A percentile compares a stretch with the other conserved stretches of the same genome.
phyloP scores from a whole-genome alignment of 257 asterid species.

The Ehretia macrophylla region DNA sequence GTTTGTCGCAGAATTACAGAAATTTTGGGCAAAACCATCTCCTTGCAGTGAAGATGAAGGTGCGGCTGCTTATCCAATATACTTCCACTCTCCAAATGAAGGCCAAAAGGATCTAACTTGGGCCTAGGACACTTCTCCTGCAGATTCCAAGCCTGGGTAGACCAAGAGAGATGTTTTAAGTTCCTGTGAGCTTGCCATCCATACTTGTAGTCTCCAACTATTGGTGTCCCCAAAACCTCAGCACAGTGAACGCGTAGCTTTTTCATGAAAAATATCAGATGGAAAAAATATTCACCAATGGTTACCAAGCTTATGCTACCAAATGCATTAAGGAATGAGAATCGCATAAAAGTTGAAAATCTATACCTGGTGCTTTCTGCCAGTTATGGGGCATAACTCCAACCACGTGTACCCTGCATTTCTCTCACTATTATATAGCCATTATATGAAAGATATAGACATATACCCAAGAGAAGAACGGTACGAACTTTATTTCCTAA shows the following conservation, averaged over 20 bases:
- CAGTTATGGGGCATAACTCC: conserved; percentile 82
- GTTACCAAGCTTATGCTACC: not conserved
- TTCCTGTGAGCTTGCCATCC: conserved; percentile 92
- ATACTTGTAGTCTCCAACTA: conserved; percentile 89
- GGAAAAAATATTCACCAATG: conserved; percentile 1
- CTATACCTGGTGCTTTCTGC: conserved; percentile 92
- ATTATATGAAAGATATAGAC: not conserved
- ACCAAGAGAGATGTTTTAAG: conserved; percentile 29
- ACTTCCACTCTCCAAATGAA: conserved; percentile 56
- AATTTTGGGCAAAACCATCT: conserved; percentile 68
- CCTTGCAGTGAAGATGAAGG: conserved; percentile 92
- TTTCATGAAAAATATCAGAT: conserved; percentile 11
- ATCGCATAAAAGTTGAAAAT: not conserved
- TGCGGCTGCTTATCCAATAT: conserved; percentile 51
- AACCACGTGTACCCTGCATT: conserved; percentile 85
- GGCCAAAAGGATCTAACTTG: conserved; percentile 27
- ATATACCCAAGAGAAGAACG: not conserved
- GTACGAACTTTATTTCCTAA: no score
- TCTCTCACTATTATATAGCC: conserved; percentile 9
- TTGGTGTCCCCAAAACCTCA: conserved; percentile 94
- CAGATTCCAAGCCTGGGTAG: conserved; percentile 17
- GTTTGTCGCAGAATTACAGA: conserved; percentile 42
- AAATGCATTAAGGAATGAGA: not conserved
- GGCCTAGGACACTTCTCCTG: conserved; percentile 18
- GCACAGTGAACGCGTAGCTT: conserved; percentile 97